These are phyloP conservation scores for Claviceps citrina DNA, from an alignment of 2,329 filamentous ascomycete genomes.

Conservation along the genomic window DNA sequence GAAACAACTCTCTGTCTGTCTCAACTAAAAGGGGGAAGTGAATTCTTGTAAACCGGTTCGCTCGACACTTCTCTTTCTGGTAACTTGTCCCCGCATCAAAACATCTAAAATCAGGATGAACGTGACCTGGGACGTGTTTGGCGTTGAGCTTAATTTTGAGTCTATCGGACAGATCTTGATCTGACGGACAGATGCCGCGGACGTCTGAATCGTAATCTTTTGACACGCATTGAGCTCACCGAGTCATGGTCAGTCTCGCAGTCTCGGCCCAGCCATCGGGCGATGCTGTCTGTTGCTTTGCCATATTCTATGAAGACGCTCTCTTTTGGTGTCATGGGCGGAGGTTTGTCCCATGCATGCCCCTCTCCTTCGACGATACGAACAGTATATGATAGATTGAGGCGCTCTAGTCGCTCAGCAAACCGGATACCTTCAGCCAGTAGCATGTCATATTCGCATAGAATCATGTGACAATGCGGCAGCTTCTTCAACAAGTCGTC, in stretches of 20 bases:
- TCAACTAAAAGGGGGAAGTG: too few relatives aligned
- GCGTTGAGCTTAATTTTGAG: too few relatives aligned
- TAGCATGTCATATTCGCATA: conserved; percentile 54
- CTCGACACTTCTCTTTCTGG: too few relatives aligned
- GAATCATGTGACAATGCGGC: conserved; percentile 39
- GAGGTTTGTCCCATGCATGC: conserved; percentile 35
- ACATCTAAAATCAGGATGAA: too few relatives aligned
- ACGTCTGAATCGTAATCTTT: conserved; percentile 17
- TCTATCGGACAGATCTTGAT: conserved; percentile 17
- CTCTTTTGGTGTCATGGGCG: conserved; percentile 27
- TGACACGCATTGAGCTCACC: conserved; percentile 19
- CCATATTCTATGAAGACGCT: conserved; percentile 31
- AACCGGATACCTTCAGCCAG: conserved; percentile 45
- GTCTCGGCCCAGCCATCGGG: conserved; percentile 25
- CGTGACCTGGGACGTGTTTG: too few relatives aligned
- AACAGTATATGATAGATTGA: conserved; percentile 20
- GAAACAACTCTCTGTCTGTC: too few relatives aligned
- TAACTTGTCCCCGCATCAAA: too few relatives aligned
- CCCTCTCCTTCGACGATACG: conserved; percentile 31
- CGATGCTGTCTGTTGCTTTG: conserved; percentile 26
- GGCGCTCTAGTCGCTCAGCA: conserved; percentile 34
- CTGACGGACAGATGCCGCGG: conserved; percentile 18
- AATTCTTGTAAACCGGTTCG: too few relatives aligned
- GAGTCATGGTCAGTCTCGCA: conserved; percentile 23
- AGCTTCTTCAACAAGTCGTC: conserved; percentile 38